A percentile compares a stretch with the other conserved stretches of the same genome.
Conservation (phyloP, 108 stramenopile genomes). For the Chaetoceros tenuissimus region DNA sequence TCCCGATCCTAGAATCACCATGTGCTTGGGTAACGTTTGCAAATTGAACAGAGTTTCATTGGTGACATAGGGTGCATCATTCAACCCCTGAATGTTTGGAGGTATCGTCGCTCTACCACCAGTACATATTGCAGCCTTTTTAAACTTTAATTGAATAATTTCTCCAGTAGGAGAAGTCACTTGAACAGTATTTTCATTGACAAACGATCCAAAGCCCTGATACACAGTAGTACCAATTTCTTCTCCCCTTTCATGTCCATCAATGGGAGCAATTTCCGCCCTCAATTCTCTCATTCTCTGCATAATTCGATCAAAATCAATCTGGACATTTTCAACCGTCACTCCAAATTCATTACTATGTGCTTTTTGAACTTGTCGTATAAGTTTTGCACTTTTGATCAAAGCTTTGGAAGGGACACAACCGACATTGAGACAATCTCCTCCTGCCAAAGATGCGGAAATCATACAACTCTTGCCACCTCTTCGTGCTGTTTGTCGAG, state of each 20-base stretch:
- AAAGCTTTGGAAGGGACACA: conserved; percentile 95
- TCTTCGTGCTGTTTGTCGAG: conserved; percentile 55
- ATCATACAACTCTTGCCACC: conserved; percentile 76
- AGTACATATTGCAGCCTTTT: conserved; percentile 88
- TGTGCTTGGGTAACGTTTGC: conserved; percentile 71
- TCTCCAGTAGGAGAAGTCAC: conserved; percentile 37
- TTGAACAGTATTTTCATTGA: conserved; percentile 56
- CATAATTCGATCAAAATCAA: conserved; percentile 85
- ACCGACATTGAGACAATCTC: conserved; percentile 86
- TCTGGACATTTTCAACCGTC: conserved; percentile 34
- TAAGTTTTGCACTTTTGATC: conserved; percentile 61
- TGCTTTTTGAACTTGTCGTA: conserved; percentile 54
- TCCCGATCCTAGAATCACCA: conserved; percentile 90
- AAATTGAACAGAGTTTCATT: conserved; percentile 91
- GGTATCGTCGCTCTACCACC: conserved; percentile 80
- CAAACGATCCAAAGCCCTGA: conserved; percentile 63
- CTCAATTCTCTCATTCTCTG: conserved; percentile 51
- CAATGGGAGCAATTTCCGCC: conserved; percentile 70
- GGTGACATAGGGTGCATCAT: conserved; percentile 79
- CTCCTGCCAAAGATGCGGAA: conserved; percentile 69
- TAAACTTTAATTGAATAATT: conserved; percentile 30
- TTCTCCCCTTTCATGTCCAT: conserved; percentile 67
- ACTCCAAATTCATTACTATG: conserved; percentile 62
- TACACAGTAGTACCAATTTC: conserved; percentile 58
- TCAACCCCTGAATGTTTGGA: conserved; percentile 49